These are phyloP conservation scores for Umbelopsis ramanniana DNA, from an alignment of 192 early-diverging fungal species.

Conservation along the genomic window DNA sequence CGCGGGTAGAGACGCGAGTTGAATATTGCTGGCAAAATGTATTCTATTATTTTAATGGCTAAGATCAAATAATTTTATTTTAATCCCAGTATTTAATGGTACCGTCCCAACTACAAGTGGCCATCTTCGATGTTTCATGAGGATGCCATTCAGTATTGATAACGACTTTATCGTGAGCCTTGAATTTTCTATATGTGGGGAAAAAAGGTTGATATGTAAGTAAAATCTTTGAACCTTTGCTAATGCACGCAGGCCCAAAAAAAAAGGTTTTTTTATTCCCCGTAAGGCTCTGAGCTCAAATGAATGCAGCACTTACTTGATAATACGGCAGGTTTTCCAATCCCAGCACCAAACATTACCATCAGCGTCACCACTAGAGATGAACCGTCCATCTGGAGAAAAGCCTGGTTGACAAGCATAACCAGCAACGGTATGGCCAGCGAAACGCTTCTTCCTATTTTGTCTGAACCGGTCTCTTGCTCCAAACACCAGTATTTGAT, in stretches of 20 bases:
- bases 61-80: not conserved
- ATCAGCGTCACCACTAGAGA: slow-evolving; percentile 91
- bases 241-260: too few species aligned
- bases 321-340: slow-evolving; percentile 88
- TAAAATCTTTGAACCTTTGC: too few species aligned
- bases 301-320: slow-evolving; percentile 50
- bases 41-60: not conserved
- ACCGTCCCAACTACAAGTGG: slow-evolving; percentile 95
- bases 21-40: not conserved
- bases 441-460: slow-evolving; percentile 91
- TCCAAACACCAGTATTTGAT: slow-evolving; percentile 91
- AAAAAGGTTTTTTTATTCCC: not conserved
- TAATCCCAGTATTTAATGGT: slow-evolving; percentile 89
- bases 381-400: slow-evolving; percentile 87
- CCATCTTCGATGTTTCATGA: slow-evolving; percentile 88
- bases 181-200: slow-evolving; percentile 65
- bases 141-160: slow-evolving; percentile 97
- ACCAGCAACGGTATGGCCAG: slow-evolving; percentile 93
- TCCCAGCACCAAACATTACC: slow-evolving; percentile 97
- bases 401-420: slow-evolving; percentile 96
- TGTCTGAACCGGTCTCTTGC: slow-evolving; percentile 84
- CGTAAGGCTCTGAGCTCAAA: not conserved
- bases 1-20: not conserved
- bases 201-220: not conserved
- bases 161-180: slow-evolving; percentile 90